A percentile compares a stretch with the other conserved stretches of the same genome.
These are phyloP conservation scores for Verbena officinalis DNA, from an alignment of 257 asterid genomes.

Conservation along the genomic window DNA sequence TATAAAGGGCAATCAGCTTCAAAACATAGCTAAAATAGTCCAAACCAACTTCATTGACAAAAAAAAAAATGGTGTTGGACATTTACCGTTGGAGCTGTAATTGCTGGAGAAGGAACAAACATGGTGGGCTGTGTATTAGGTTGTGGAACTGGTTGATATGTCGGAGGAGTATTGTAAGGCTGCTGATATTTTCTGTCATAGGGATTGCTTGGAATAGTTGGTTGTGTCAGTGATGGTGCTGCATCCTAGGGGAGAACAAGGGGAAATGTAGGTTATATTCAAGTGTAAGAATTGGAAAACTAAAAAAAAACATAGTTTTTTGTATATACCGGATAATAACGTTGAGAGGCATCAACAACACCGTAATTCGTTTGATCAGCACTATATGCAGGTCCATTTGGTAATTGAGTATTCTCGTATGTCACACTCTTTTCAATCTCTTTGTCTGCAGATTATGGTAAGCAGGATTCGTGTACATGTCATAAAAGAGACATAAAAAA, in stretches of 20 bases:
- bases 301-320: constrained; percentile 10
- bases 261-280: constrained; percentile 16
- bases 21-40: constrained; percentile 13
- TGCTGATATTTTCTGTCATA: constrained; percentile 69
- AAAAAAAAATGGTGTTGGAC: constrained; percentile 23
- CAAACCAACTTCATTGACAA: constrained; percentile 15
- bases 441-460: constrained; percentile 48
- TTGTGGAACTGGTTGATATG: constrained; percentile 60
- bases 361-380: constrained; percentile 54
- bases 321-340: constrained; percentile 59
- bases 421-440: constrained; percentile 46
- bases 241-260: constrained; percentile 54
- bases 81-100: constrained; percentile 58
- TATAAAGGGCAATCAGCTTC: background rate
- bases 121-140: constrained; percentile 61
- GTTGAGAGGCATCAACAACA: constrained; percentile 55
- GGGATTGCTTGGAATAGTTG: constrained; percentile 54
- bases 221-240: constrained; percentile 47
- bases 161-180: constrained; percentile 52
- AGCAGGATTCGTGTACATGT: constrained; percentile 17
- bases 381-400: constrained; percentile 48
- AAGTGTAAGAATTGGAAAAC: constrained; percentile 21
- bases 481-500: background rate
- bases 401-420: constrained; percentile 48
- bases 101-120: constrained; percentile 74